A percentile compares a stretch with the other conserved stretches of the same genome.
These are phyloP conservation scores for Gymnopilus junonius DNA, from an alignment of 768 basidiomycete genomes.

Conservation along the genomic window DNA sequence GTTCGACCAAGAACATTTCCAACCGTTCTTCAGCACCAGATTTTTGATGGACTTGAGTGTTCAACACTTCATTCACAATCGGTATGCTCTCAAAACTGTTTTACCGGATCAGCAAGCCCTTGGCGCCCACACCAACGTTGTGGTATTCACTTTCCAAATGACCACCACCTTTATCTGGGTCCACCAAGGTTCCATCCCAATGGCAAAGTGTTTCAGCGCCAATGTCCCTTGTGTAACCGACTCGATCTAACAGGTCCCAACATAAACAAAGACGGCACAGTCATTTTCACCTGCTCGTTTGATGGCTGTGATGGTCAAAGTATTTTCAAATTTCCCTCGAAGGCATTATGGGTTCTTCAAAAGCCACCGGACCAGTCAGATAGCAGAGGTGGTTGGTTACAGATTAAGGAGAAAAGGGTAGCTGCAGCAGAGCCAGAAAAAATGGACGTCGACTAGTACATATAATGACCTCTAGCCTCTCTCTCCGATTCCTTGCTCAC, in stretches of 20 bases:
- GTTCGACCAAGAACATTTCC: background rate
- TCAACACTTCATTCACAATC: background rate
- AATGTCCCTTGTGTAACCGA: background rate
- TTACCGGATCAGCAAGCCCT: background rate
- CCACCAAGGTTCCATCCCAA: background rate
- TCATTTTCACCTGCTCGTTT: no score
- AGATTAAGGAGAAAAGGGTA: no score
- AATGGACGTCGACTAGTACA: no score
- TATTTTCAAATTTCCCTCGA: no score
- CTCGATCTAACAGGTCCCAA: no score
- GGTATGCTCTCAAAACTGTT: background rate
- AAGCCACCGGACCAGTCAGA: no score
- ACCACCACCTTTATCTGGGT: background rate
- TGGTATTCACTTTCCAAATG: background rate
- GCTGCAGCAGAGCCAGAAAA: no score
- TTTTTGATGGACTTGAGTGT: background rate
- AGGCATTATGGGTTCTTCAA: no score
- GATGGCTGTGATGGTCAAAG: no score
- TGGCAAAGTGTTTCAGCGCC: background rate
- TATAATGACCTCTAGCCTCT: background rate
- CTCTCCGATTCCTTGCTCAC: no score
- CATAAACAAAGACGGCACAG: no score
- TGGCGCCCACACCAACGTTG: background rate
- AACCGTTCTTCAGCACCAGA: background rate
- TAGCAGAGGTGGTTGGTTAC: no score